Evolutionary conservation across 148 eudicot genomes (phyloP).

Genomic region (Diospyros lotus): DNA sequence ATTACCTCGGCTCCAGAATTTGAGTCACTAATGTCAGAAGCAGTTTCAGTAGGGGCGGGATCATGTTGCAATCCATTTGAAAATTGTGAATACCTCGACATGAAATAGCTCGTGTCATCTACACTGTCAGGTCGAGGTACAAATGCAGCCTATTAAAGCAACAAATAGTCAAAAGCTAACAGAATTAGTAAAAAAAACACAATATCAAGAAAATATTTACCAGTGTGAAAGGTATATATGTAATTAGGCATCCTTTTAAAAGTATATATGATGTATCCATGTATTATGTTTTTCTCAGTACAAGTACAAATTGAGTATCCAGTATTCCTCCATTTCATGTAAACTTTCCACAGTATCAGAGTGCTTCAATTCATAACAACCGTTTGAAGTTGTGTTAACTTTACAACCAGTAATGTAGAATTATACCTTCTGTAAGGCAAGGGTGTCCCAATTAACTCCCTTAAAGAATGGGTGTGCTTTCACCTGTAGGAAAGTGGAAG

Average conservation of each 20-base stretch:
- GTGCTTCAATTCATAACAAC: no score
- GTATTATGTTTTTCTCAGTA: no score
- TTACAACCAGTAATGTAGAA: background rate
- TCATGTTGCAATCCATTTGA: conserved; percentile 35
- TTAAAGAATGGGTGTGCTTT: conserved; percentile 56
- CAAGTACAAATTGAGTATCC: no score
- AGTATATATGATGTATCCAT: no score
- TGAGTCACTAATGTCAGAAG: conserved; percentile 40
- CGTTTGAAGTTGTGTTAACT: no score
- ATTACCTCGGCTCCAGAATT: conserved; percentile 42
- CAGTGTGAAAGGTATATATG: no score
- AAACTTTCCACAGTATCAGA: no score
- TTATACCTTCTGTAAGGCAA: conserved; percentile 51
- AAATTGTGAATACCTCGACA: conserved; percentile 41
- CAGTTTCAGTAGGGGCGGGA: conserved; percentile 30
- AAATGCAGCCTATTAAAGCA: conserved; percentile 49
- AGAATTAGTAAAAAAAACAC: background rate
- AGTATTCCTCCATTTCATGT: no score
- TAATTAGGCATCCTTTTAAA: no score
- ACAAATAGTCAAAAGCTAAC: conserved; percentile 3
- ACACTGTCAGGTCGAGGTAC: conserved; percentile 51
- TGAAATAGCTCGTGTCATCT: conserved; percentile 75
- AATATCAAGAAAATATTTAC: conserved; percentile 5
- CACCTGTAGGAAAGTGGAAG: conserved; percentile 30
- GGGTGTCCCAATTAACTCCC: conserved; percentile 68